phyloP scores from a whole-genome alignment of 2,329 filamentous ascomycete genomes.

The Alternaria sp. region DNA sequence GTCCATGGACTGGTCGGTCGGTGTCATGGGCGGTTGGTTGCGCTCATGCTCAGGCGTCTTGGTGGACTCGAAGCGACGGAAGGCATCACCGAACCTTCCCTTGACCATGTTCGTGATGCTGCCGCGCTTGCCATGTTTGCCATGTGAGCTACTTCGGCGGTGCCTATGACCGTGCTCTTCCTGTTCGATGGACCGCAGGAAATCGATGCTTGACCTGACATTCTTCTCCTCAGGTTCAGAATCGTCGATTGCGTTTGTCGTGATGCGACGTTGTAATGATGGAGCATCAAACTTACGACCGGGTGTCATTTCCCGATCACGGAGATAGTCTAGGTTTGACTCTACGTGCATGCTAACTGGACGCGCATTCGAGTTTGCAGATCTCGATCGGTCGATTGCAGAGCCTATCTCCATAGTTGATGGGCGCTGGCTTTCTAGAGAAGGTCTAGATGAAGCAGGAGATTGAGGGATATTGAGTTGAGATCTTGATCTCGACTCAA shows the following conservation, averaged over 20 bases:
- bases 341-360: conserved; percentile 86
- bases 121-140: conserved; percentile 73
- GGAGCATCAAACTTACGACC: conserved; percentile 46
- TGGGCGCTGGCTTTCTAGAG: conserved; percentile 75
- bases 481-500: conserved; percentile 62
- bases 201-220: conserved; percentile 83
- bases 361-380: conserved; percentile 71
- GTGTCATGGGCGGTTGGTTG: conserved; percentile 39
- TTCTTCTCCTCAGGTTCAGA: conserved; percentile 65
- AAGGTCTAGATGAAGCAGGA: conserved; percentile 69
- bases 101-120: conserved; percentile 79
- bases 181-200: conserved; percentile 77
- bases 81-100: conserved; percentile 90
- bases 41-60: conserved; percentile 40
- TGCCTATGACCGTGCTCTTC: conserved; percentile 63
- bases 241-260: conserved; percentile 46
- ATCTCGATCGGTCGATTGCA: conserved; percentile 66
- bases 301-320: conserved; percentile 73
- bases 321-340: conserved; percentile 81
- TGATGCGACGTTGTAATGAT: conserved; percentile 39
- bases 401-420: conserved; percentile 68
- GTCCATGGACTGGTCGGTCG: conserved; percentile 37
- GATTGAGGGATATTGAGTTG: conserved; percentile 63
- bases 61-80: conserved; percentile 81
- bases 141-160: conserved; percentile 63